Evolutionary conservation across 2,329 filamentous ascomycete genomes (phyloP).

Genomic region (Rutstroemia sydowiana): DNA sequence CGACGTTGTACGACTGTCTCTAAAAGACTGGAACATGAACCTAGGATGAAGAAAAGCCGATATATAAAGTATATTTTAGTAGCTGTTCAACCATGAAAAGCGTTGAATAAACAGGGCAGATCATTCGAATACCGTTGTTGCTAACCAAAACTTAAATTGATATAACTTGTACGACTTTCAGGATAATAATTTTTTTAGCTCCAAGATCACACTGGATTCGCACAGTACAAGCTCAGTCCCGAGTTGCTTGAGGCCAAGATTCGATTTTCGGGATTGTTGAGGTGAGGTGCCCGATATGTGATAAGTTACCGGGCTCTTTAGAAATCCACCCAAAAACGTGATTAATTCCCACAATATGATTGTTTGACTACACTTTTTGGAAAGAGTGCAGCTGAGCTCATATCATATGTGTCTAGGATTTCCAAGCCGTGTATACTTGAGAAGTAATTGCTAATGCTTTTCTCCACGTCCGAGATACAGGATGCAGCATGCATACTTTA

Average conservation of each 20-base stretch:
- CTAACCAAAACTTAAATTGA: neutral
- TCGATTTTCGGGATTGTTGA: neutral
- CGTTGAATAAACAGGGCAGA: neutral
- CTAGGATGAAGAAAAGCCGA: neutral
- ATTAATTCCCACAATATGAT: neutral
- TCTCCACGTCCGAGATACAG: neutral
- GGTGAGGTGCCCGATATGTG: neutral
- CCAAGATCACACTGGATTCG: too few relatives aligned
- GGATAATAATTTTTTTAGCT: too few relatives aligned
- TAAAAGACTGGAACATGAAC: neutral
- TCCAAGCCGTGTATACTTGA: neutral
- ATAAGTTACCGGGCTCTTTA: neutral
- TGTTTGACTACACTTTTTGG: neutral
- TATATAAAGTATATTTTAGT: neutral
- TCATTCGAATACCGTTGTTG: neutral
- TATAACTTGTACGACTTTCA: neutral
- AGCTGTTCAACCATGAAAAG: neutral
- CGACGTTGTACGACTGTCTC: conserved; percentile 1
- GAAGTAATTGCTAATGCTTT: neutral
- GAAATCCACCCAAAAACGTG: neutral
- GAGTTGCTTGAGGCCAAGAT: neutral
- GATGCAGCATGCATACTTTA: neutral
- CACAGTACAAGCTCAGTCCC: too few relatives aligned
- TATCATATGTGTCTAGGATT: conserved; percentile 1
- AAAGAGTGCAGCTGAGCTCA: conserved; percentile 6